Conservation (phyloP, 306 rosid genomes). For the Vigna mungo region DNA sequence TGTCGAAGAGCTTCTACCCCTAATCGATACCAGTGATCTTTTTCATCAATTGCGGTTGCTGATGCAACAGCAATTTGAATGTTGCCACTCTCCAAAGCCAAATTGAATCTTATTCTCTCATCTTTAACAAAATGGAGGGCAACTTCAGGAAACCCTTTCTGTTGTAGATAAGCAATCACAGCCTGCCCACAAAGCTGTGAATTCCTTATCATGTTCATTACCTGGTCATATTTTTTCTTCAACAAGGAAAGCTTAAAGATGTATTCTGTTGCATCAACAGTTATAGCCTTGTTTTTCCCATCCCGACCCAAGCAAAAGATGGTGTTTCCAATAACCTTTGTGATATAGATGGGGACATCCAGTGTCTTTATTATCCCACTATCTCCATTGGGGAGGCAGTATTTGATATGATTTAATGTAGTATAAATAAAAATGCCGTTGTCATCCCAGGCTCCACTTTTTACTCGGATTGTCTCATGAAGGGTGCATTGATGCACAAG, state of each 20-base stretch:
- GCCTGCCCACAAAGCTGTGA: constrained; percentile 98
- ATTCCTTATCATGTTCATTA: constrained; percentile 89
- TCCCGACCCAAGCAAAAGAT: constrained; percentile 92
- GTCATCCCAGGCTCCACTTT: constrained; percentile 98
- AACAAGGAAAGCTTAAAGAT: constrained; percentile 80
- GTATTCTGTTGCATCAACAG: constrained; percentile 87
- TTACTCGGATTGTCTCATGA: constrained; percentile 95
- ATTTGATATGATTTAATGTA: constrained; percentile 86
- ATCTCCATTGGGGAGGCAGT: constrained; percentile 93
- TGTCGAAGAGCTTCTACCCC: constrained; percentile 97
- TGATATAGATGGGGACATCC: constrained; percentile 89
- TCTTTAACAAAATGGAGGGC: constrained; percentile 98
- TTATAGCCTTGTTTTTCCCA: constrained; percentile 77
- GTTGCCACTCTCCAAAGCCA: constrained; percentile 96
- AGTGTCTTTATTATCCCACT: constrained; percentile 89
- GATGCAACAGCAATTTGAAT: constrained; percentile 93
- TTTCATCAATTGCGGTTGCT: constrained; percentile 91
- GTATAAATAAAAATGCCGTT: constrained; percentile 92
- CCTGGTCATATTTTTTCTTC: constrained; percentile 82
- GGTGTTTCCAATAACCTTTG: constrained; percentile 79
- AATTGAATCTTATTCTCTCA: constrained; percentile 84
- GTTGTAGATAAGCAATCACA: constrained; percentile 92
- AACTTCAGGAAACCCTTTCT: constrained; percentile 94
- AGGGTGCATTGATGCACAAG: constrained; percentile 95
- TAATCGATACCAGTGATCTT: constrained; percentile 91